phyloP scores from a whole-genome alignment of 306 rosid genomes.

The Abrus precatorius region DNA sequence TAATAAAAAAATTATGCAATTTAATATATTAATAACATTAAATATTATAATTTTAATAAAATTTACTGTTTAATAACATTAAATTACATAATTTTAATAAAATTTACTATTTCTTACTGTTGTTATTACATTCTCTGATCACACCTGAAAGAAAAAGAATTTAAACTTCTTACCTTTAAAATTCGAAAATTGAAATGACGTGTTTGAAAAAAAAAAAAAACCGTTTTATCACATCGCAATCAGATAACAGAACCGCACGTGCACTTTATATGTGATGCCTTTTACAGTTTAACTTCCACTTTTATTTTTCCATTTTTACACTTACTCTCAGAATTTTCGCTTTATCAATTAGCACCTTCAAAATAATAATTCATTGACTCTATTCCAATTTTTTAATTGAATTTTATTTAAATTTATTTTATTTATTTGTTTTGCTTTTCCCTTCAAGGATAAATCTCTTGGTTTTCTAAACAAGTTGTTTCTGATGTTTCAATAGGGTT shows the following conservation, averaged over 20 bases:
- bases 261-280: constrained; percentile 18
- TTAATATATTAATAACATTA: too few species aligned
- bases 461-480: constrained; percentile 59
- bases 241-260: constrained; percentile 37
- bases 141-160: not conserved
- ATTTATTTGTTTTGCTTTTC: constrained; percentile 17
- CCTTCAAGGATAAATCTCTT: constrained; percentile 51
- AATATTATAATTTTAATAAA: too few species aligned
- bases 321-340: not conserved
- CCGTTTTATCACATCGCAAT: constrained; percentile 7
- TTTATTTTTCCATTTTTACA: constrained; percentile 14
- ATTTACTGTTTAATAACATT: too few species aligned
- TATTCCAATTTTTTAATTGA: constrained; percentile 13
- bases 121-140: too few species aligned
- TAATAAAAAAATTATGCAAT: too few species aligned
- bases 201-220: not conserved
- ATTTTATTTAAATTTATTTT: not conserved
- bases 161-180: not conserved
- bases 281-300: constrained; percentile 41
- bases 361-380: constrained; percentile 3
- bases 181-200: not conserved
- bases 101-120: too few species aligned
- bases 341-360: constrained; percentile 15
- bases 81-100: too few species aligned
- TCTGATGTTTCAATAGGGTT: constrained; percentile 59